phyloP scores from a whole-genome alignment of 2,329 filamentous ascomycete genomes.

The Canariomyces notabilis region DNA sequence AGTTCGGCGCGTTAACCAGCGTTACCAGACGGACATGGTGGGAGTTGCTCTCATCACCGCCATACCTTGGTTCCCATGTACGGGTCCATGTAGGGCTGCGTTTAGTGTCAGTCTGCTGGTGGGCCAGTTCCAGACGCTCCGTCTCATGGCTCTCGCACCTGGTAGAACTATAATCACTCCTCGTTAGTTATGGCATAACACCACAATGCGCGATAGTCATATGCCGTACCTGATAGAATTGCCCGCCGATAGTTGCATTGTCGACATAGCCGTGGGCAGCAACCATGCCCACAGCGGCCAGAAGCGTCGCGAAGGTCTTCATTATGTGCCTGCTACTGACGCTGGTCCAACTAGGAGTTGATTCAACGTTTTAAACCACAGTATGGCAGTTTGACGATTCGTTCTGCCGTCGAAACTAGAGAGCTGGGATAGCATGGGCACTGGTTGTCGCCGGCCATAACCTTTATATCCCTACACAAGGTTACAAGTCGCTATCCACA shows the following conservation, averaged over 20 bases:
- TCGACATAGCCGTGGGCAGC: conserved; percentile 47
- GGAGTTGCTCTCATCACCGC: too few species aligned
- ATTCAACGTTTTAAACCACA: too few species aligned
- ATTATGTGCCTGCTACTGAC: conserved; percentile 19
- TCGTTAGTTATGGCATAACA: conserved; percentile 10
- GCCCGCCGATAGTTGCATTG: conserved; percentile 39
- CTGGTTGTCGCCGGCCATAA: too few species aligned
- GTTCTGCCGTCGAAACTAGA: too few species aligned
- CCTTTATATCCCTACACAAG: too few species aligned
- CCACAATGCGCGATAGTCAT: background rate
- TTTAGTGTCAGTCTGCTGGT: conserved; percentile 17
- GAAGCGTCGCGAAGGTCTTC: conserved; percentile 29
- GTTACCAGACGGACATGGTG: background rate
- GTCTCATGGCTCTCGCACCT: conserved; percentile 25
- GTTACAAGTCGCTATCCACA: background rate
- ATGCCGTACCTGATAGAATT: conserved; percentile 32
- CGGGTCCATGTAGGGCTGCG: conserved; percentile 37
- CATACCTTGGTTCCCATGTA: conserved; percentile 31
- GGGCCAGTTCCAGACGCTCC: background rate
- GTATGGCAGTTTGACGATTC: too few species aligned
- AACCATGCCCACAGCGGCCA: conserved; percentile 35
- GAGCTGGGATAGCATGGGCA: too few species aligned
- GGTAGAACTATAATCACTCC: conserved; percentile 28
- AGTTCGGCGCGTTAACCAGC: background rate
- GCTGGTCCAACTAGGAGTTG: too few species aligned